Evolutionary conservation across 805 yeast genomes (phyloP).

Genomic region (Schwanniomyces yamadae): DNA sequence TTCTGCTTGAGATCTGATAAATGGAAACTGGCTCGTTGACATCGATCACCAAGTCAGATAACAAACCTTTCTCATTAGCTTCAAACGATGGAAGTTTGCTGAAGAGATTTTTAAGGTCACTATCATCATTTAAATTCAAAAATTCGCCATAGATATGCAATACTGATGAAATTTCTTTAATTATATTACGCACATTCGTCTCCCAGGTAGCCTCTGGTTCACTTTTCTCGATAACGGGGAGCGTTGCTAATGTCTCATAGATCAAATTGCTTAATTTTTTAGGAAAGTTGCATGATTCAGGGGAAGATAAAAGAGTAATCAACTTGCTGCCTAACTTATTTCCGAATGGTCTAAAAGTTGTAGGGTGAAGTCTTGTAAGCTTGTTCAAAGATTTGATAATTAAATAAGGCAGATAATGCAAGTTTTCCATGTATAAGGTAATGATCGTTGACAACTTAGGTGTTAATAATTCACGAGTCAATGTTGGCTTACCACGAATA

Average conservation of each 20-base stretch:
- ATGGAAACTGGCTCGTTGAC: conserved; percentile 54
- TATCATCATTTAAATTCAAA: conserved; percentile 56
- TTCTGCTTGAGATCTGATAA: conserved; percentile 50
- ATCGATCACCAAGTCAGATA: conserved; percentile 57
- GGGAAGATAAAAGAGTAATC: conserved; percentile 28
- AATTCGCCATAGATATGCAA: conserved; percentile 58
- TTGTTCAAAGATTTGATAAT: conserved; percentile 34
- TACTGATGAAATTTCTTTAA: conserved; percentile 56
- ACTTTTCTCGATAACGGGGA: conserved; percentile 55
- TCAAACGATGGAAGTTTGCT: conserved; percentile 27
- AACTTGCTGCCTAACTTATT: conserved; percentile 55
- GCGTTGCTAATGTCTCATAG: conserved; percentile 51
- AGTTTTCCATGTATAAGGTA: conserved; percentile 46
- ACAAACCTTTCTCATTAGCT: conserved; percentile 24
- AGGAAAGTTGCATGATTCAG: conserved; percentile 41
- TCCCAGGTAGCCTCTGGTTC: conserved; percentile 49
- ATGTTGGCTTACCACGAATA: conserved; percentile 76
- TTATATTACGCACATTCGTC: conserved; percentile 44
- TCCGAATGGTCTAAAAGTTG: conserved; percentile 79
- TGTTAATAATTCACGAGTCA: conserved; percentile 79
- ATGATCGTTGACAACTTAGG: conserved; percentile 72
- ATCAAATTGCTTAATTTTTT: conserved; percentile 37
- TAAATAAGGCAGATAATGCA: conserved; percentile 29
- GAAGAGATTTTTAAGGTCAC: conserved; percentile 42
- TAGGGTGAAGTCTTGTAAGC: conserved; percentile 58